These are phyloP conservation scores for Xerocomus cyaneibrunnescens DNA, from an alignment of 1,284 basidiomycete species.

Conservation along the genomic window DNA sequence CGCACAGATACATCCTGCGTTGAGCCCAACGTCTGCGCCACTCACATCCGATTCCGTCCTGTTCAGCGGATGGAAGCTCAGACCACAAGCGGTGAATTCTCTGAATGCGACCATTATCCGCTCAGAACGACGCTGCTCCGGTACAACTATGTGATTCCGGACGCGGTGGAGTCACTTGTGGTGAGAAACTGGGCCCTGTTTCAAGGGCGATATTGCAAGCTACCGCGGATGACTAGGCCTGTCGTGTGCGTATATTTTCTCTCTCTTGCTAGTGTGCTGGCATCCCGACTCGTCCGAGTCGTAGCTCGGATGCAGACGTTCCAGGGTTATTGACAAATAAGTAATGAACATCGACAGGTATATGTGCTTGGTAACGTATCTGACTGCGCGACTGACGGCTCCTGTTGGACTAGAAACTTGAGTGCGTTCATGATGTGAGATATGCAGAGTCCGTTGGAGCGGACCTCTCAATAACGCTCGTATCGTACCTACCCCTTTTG, in stretches of 20 bases:
- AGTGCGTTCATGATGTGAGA: too few relatives aligned
- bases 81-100: accelerated
- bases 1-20: slow-evolving; percentile 17
- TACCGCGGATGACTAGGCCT: slow-evolving; percentile 17
- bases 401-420: too few relatives aligned
- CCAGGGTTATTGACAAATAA: slow-evolving; percentile 13
- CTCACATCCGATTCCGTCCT: slow-evolving; percentile 27
- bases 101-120: not conserved
- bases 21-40: slow-evolving; percentile 14
- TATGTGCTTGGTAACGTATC: too few relatives aligned
- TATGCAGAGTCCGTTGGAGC: too few relatives aligned
- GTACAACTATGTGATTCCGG: slow-evolving; percentile 25
- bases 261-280: not conserved
- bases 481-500: too few relatives aligned
- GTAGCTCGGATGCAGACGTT: slow-evolving; percentile 27
- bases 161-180: not conserved
- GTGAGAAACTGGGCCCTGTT: slow-evolving; percentile 15
- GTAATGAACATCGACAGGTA: too few relatives aligned
- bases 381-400: too few relatives aligned
- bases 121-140: slow-evolving; percentile 24
- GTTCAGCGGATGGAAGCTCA: slow-evolving; percentile 27
- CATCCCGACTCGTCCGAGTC: not conserved
- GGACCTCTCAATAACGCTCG: too few relatives aligned
- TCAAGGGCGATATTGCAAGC: slow-evolving; percentile 10
- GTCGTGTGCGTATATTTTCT: slow-evolving; percentile 22